Percentiles rank a stretch among this genome's conserved stretches.
phyloP scores from a whole-genome alignment of 345 rosid species.

The Atalantia buxifolia region DNA sequence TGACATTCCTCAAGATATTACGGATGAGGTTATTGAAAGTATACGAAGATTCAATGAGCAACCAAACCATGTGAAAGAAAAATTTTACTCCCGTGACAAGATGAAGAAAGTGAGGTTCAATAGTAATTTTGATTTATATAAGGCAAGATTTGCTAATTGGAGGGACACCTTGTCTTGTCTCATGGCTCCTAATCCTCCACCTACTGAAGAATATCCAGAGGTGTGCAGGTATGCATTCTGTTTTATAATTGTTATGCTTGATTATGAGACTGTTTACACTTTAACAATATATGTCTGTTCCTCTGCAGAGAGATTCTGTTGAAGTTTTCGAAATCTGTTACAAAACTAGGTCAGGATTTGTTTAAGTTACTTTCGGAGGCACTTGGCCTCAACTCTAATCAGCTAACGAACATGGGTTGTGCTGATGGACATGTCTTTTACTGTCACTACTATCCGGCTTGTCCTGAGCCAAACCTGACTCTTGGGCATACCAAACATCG shows the following conservation, averaged over 20 bases:
- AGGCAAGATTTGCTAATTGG: constrained; percentile 25
- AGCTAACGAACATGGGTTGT: constrained; percentile 20
- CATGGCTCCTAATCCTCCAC: constrained; percentile 15
- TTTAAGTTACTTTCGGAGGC: constrained; percentile 23
- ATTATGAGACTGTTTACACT: not conserved
- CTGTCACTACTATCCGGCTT: constrained; percentile 31
- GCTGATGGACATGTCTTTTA: constrained; percentile 12
- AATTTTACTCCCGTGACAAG: constrained; percentile 14
- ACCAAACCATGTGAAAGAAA: constrained; percentile 12
- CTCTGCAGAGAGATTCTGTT: constrained; percentile 19
- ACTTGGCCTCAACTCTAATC: constrained; percentile 16
- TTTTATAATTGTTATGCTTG: not conserved
- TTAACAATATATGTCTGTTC: too few relatives aligned
- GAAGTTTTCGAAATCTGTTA: constrained; percentile 14
- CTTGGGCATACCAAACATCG: constrained; percentile 18
- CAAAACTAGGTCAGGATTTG: constrained; percentile 4
- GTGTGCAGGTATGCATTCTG: constrained; percentile 19
- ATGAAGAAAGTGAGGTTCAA: constrained; percentile 10
- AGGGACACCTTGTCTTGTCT: constrained; percentile 21
- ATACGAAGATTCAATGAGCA: constrained; percentile 23
- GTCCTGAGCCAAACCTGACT: constrained; percentile 28
- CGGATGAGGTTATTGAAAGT: constrained; percentile 8
- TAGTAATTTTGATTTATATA: constrained; percentile 17
- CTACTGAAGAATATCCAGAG: constrained; percentile 13
- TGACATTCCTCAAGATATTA: constrained; percentile 8